These are phyloP conservation scores for Allium fistulosum DNA, from an alignment of 106 monocot genomes.

Conservation along the genomic window DNA sequence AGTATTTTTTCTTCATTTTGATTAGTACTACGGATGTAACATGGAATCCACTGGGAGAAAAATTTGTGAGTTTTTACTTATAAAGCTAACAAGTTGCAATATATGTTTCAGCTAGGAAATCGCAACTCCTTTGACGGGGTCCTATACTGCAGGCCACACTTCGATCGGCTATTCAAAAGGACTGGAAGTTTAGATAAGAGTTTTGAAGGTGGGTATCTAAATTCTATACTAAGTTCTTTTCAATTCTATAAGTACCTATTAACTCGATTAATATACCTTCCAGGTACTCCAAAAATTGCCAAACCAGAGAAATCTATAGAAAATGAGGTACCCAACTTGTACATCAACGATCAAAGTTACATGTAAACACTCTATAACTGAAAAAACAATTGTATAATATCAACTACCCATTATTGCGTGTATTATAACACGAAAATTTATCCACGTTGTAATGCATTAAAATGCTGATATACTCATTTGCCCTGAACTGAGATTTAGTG, in stretches of 20 bases:
- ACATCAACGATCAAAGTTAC: not conserved
- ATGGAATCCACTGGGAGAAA: too few species aligned
- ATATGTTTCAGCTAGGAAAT: conserved; percentile 54
- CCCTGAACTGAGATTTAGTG: too few species aligned
- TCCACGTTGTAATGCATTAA: too few species aligned
- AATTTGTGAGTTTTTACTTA: too few species aligned
- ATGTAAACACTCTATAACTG: not conserved
- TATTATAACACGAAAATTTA: not conserved
- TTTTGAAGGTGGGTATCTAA: conserved; percentile 56
- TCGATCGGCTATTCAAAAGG: conserved; percentile 88
- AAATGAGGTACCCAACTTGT: conserved; percentile 27
- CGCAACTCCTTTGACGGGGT: conserved; percentile 95
- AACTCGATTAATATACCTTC: not conserved
- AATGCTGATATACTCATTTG: too few species aligned
- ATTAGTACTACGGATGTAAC: too few species aligned
- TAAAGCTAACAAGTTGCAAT: too few species aligned
- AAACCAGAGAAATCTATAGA: conserved; percentile 62
- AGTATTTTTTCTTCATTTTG: too few species aligned
- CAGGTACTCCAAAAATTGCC: conserved; percentile 83
- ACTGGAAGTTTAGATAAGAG: conserved; percentile 94
- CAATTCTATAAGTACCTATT: not conserved
- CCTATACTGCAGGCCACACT: conserved; percentile 93
- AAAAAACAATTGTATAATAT: not conserved
- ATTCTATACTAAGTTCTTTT: not conserved
- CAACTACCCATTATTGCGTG: not conserved